Percentiles rank a stretch among this genome's conserved stretches.
Conservation (phyloP, 331 rosid species). For the Rhamnella rubrinervis region DNA sequence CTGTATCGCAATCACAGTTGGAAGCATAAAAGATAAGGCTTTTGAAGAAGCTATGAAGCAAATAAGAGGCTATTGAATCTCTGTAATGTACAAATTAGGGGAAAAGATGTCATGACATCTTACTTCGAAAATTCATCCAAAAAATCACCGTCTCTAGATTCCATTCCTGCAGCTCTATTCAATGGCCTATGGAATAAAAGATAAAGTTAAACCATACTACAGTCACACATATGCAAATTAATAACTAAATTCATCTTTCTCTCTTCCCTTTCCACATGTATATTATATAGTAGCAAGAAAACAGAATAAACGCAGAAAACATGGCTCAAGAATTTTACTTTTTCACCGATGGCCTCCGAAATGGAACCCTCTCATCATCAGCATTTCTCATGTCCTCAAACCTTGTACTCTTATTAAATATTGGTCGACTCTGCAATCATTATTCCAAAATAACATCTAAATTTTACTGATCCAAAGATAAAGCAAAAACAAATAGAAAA, state of each 20-base stretch:
- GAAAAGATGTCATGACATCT: conserved; percentile 24
- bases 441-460: not conserved
- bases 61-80: not conserved
- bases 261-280: too few species aligned
- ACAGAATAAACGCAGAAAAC: not conserved
- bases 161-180: too few species aligned
- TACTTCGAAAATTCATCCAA: conserved; percentile 89
- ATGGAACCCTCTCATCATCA: conserved; percentile 83
- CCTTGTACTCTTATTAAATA: conserved; percentile 91
- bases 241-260: too few species aligned
- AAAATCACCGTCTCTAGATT: conserved; percentile 92
- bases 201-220: conserved; percentile 5
- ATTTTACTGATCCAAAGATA: not conserved
- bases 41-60: not conserved
- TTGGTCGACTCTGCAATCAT: conserved; percentile 80
- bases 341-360: conserved; percentile 66
- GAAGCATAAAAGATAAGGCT: conserved; percentile 6
- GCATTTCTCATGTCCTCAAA: conserved; percentile 85
- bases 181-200: too few species aligned
- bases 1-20: conserved; percentile 43
- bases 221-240: not conserved
- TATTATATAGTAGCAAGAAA: not conserved
- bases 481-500: not conserved
- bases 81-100: not conserved
- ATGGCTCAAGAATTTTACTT: conserved; percentile 33